Conservation (phyloP, 2,329 filamentous ascomycete genomes). For the Fusarium nygamai region DNA sequence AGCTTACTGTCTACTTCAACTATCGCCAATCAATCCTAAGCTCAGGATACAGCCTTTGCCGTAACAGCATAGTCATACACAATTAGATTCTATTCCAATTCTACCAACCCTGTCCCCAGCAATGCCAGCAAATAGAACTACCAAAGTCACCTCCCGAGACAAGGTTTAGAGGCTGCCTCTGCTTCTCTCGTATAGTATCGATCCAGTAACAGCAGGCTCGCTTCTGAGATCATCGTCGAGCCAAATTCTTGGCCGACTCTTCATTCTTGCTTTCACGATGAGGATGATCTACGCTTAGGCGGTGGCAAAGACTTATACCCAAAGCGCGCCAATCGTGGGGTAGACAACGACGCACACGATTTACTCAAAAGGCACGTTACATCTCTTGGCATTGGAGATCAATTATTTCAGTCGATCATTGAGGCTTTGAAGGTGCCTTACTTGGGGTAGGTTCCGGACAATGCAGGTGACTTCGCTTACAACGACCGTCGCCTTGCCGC, state of each 20-base stretch:
- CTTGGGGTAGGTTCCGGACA: background rate
- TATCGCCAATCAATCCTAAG: background rate
- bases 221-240: background rate
- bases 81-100: background rate
- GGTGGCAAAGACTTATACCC: background rate
- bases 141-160: background rate
- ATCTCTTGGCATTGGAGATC: background rate
- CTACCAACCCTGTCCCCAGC: background rate
- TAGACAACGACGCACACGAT: background rate
- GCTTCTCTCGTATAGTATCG: background rate
- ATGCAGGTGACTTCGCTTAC: background rate
- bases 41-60: background rate
- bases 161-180: background rate
- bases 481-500: background rate
- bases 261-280: background rate
- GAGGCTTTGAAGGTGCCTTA: background rate
- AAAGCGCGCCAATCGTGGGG: slow-evolving; percentile 13
- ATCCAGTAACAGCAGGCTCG: background rate
- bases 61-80: background rate
- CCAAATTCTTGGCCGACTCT: background rate
- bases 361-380: slow-evolving; percentile 1
- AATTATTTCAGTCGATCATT: background rate
- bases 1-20: background rate
- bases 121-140: background rate
- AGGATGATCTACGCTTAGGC: background rate